Conservation (phyloP, 139 green algal genomes). For the Nannochloris sp. region DNA sequence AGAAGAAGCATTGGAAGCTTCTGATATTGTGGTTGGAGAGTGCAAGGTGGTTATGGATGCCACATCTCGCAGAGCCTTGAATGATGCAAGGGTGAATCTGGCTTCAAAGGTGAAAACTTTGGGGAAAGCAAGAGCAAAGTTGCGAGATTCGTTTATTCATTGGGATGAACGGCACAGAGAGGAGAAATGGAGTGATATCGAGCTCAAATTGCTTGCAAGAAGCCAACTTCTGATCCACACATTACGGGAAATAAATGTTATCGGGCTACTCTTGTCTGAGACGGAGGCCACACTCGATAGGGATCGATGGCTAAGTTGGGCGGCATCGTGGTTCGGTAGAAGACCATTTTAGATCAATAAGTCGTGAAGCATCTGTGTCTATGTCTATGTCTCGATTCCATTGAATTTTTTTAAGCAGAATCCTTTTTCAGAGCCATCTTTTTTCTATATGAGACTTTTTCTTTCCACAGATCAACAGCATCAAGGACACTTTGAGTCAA, state of each 20-base stretch:
- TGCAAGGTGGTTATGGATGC: neutral
- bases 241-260: neutral
- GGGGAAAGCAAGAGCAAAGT: neutral
- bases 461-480: conserved; percentile 8
- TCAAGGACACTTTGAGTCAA: neutral
- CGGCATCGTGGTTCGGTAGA: conserved; percentile 4
- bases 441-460: neutral
- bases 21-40: neutral
- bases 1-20: neutral
- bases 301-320: neutral
- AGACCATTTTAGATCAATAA: neutral
- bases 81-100: neutral
- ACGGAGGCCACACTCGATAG: conserved; percentile 2
- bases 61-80: neutral
- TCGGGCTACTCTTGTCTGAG: neutral
- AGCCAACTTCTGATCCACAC: neutral
- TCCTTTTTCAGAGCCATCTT: neutral
- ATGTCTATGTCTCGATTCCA: too few relatives aligned
- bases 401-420: neutral
- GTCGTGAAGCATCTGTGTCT: too few relatives aligned
- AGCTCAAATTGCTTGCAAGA: conserved; percentile 5
- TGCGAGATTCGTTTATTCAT: neutral
- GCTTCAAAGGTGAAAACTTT: neutral
- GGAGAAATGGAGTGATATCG: neutral
- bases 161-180: neutral